Evolutionary conservation across 1,139 yeast genomes (phyloP).

Genomic region (Debaryomyces fabryi): DNA sequence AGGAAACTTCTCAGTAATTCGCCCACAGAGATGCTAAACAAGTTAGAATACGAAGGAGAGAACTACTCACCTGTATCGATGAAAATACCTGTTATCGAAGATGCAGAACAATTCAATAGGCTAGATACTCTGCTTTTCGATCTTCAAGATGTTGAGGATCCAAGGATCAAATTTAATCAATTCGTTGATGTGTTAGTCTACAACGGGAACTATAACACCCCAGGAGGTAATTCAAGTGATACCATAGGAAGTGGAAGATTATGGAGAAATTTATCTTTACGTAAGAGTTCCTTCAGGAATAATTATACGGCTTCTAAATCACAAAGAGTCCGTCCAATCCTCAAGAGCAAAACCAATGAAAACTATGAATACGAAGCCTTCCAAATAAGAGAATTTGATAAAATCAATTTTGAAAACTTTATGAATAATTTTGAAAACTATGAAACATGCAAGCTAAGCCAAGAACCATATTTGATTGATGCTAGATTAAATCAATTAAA

Average conservation of each 20-base stretch:
- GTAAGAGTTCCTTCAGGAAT: neutral
- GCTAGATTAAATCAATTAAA: conserved; percentile 22
- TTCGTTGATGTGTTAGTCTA: conserved; percentile 20
- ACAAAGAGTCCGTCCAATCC: conserved; percentile 19
- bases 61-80: conserved; percentile 11
- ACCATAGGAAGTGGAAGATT: conserved; percentile 1
- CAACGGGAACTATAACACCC: conserved; percentile 10
- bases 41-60: conserved; percentile 7
- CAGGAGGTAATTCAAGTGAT: neutral
- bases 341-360: conserved; percentile 24
- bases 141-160: neutral
- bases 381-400: conserved; percentile 20
- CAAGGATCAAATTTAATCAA: conserved; percentile 17
- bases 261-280: conserved; percentile 7
- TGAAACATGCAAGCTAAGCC: conserved; percentile 21
- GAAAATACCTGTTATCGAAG: conserved; percentile 13
- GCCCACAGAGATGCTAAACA: conserved; percentile 3
- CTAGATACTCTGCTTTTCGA: conserved; percentile 9
- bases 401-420: conserved; percentile 21
- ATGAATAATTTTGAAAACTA: conserved; percentile 22
- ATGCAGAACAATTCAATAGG: conserved; percentile 3
- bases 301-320: neutral
- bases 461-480: conserved; percentile 18
- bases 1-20: conserved; percentile 7
- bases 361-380: conserved; percentile 25